Evolutionary conservation across 768 basidiomycete species (phyloP).

Genomic region (Ephemerocybe angulata): DNA sequence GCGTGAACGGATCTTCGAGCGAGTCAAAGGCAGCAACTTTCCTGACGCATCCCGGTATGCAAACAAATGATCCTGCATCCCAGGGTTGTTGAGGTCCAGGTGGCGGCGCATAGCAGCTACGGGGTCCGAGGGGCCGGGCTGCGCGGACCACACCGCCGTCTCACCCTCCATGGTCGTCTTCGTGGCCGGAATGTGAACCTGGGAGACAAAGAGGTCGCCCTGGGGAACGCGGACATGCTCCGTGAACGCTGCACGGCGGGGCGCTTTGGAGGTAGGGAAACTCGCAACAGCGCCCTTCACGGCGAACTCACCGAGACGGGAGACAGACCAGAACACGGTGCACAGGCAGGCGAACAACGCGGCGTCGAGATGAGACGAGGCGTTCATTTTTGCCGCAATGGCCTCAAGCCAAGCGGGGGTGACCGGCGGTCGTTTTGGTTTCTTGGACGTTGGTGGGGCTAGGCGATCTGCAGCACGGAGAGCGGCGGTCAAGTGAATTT

Average conservation of each 20-base stretch:
- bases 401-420: constrained; percentile 10
- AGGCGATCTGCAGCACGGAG: constrained; percentile 10
- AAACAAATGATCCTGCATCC: constrained; percentile 11
- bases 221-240: background rate
- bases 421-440: constrained; percentile 9
- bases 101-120: constrained; percentile 18
- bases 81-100: constrained; percentile 20
- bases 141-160: constrained; percentile 9
- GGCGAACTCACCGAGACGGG: constrained; percentile 22
- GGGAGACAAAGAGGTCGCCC: background rate
- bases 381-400: constrained; percentile 12
- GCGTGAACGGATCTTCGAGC: constrained; percentile 15
- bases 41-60: background rate
- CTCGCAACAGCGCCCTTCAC: constrained; percentile 16
- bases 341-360: constrained; percentile 26
- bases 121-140: constrained; percentile 17
- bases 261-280: constrained; percentile 10
- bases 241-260: constrained; percentile 12
- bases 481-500: constrained; percentile 2
- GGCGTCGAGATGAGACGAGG: constrained; percentile 16
- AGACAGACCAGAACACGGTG: constrained; percentile 19
- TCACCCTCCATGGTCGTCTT: background rate
- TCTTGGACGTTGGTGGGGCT: constrained; percentile 12
- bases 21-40: constrained; percentile 20
- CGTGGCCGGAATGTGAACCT: constrained; percentile 2